Base-by-base conservation (phyloP, 805 yeast genomes). In the Tetrapisispora iriomotensis region DNA sequence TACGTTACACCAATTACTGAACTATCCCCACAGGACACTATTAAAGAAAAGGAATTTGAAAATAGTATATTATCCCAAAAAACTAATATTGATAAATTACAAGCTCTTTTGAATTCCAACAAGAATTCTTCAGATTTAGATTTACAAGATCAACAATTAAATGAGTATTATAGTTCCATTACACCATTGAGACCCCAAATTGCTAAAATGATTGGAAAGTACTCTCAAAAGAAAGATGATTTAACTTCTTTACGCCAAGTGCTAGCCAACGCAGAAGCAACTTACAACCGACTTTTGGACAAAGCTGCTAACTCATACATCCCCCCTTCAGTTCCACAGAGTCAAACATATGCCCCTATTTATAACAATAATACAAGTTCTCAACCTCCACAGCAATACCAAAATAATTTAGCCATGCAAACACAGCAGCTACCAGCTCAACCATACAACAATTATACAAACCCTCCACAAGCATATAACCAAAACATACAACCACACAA, bases 1-100 rank as follows among this genome's bases (percentile, higher is more conserved):
- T 90, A 92, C 54, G 97, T 92, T 1, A 73, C 84, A 0, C 87
- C 87, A 2, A 64, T 87, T 5, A 73, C 78, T 1, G 81, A 77
- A 34, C 79, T 81, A 26, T 68, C 84, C 0, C 68, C 74, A 2
- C 70, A 71, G 36, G 88, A 87, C 46, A 44, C 80, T 4, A 61
- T 62, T 7, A 60, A 64, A 21, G 82, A 79, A 49, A 47, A 54
- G 23, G 62, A 65, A 45, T 61, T 65, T 43, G 87, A 84, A 57
- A 58, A 64, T 23, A 54, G 66, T 44, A 59, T 88, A 34, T 65
- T 82, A 32, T 61, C 69, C 9, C 74, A 73, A 46, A 58, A 68
- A 22, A 69, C 67, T 29, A 79, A 82, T 40, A 74, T 90, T 19
- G 95, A 88, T 51, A 71, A 72, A 42, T 67, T 92, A 32, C 46